A percentile compares a stretch with the other conserved stretches of the same genome.
These are phyloP conservation scores for Plantago coronopus DNA, from an alignment of 305 asterid genomes.

Conservation along the genomic window DNA sequence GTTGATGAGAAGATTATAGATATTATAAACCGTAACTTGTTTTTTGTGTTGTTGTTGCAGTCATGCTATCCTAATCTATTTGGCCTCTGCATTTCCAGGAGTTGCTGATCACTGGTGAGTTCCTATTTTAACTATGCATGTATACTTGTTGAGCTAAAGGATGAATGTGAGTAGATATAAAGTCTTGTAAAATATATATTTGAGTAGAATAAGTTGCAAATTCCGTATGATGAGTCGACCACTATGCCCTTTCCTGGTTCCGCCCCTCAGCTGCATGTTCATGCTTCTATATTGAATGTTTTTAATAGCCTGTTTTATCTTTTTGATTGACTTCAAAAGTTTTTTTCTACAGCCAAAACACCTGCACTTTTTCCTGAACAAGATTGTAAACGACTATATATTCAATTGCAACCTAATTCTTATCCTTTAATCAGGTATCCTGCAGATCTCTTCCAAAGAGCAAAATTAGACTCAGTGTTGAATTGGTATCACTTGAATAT, in stretches of 20 bases:
- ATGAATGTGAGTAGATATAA: not conserved
- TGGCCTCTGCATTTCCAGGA: conserved; percentile 73
- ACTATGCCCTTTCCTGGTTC: too few relatives aligned
- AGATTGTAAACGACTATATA: too few relatives aligned
- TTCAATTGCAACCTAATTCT: conserved; percentile 2
- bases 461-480: conserved; percentile 70
- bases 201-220: not conserved
- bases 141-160: too few relatives aligned
- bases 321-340: too few relatives aligned
- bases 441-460: conserved; percentile 61
- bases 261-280: too few relatives aligned
- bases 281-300: too few relatives aligned
- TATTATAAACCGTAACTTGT: too few relatives aligned
- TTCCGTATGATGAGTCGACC: not conserved
- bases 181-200: not conserved
- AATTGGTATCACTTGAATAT: conserved; percentile 90
- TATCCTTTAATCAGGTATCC: conserved; percentile 63
- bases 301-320: too few relatives aligned
- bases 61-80: conserved; percentile 71
- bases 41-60: conserved; percentile 38
- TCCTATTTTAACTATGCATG: not conserved
- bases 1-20: not conserved
- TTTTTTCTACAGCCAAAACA: too few relatives aligned
- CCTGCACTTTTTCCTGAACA: too few relatives aligned
- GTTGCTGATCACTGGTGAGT: conserved; percentile 92